Base-by-base conservation (phyloP, 108 stramenopile genomes). In the Pseudonitzschia delicatissima region DNA sequence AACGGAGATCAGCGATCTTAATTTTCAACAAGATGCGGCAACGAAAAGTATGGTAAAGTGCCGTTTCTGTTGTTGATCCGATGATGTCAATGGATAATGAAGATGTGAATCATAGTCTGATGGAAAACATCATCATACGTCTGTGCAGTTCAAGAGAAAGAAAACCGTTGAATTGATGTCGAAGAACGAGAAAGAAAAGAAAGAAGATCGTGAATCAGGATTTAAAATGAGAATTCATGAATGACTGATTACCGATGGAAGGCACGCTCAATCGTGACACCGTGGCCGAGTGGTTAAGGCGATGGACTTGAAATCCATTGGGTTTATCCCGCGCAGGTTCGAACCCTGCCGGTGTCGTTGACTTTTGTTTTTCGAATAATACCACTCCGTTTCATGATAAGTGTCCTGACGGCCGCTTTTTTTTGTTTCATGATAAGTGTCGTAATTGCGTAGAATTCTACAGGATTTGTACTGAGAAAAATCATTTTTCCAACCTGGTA, bases 281-380 rank as follows among this genome's bases (percentile, higher is more conserved):
- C 57, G 42, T 84, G 82, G 73, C 79, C 74, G 82, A 83, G 82
- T 80, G 82, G 82, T 83, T 83, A 83, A 83, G 73, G 76, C 67
- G 78, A 60, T 71, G 60, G 82, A 83, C 82, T 83, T 83, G 82
- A 83, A 83, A 84, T 84, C 82, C 62, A 72, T 63, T 84, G 82
- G 82, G 68, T 65, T 74, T 35, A 48, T 72, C 68, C 82, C 82
- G 76, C 82, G 77, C 45, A 84, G 77, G 82, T 84, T 84, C 82
- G 82, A 84, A 84, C 75, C 82, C 77, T 84, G 70, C 72, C 73
- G 47, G 60, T 61, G 60, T 61, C 60, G 60, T 61, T n/a, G n/a
- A 9, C 0, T 49, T 49, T 49, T 49, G 11, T 42, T 42, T n/a
- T n/a, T 44, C 42, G 42, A 13, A 13, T 44, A n/a, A 44, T n/a